Evolutionary conservation across 805 yeast genomes (phyloP).

Genomic region (Yamadazyma kitorensis): DNA sequence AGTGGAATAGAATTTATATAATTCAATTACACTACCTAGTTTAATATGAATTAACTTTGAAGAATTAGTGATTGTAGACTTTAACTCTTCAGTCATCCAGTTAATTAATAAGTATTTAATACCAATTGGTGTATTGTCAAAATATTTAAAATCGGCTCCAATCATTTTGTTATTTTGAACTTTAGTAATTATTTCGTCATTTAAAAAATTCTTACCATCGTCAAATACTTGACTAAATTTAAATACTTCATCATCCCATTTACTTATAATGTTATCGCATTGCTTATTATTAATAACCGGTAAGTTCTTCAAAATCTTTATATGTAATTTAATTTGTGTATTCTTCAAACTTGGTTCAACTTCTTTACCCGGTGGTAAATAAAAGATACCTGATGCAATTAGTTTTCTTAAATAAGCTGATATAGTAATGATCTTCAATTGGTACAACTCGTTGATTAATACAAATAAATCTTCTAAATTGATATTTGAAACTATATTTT

Average conservation of each 20-base stretch:
- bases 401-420: constrained; percentile 73
- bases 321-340: constrained; percentile 40
- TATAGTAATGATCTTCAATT: constrained; percentile 48
- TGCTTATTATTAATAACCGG: constrained; percentile 56
- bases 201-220: constrained; percentile 32
- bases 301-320: constrained; percentile 54
- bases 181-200: constrained; percentile 29
- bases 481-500: constrained; percentile 17
- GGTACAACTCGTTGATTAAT: constrained; percentile 52
- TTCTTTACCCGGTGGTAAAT: constrained; percentile 31
- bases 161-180: constrained; percentile 21
- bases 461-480: constrained; percentile 34
- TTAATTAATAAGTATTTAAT: constrained; percentile 44
- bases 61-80: constrained; percentile 30
- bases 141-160: constrained; percentile 9
- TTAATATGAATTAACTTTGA: constrained; percentile 36
- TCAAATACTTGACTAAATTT: constrained; percentile 36
- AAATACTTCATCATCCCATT: constrained; percentile 35
- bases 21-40: constrained; percentile 25
- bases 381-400: constrained; percentile 83
- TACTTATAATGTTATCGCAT: constrained; percentile 52
- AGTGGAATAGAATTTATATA: constrained; percentile 31
- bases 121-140: constrained; percentile 35
- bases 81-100: constrained; percentile 46
- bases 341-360: constrained; percentile 23